Evolutionary conservation across 345 rosid genomes (phyloP).

Genomic region (Schrenkiella parvula): DNA sequence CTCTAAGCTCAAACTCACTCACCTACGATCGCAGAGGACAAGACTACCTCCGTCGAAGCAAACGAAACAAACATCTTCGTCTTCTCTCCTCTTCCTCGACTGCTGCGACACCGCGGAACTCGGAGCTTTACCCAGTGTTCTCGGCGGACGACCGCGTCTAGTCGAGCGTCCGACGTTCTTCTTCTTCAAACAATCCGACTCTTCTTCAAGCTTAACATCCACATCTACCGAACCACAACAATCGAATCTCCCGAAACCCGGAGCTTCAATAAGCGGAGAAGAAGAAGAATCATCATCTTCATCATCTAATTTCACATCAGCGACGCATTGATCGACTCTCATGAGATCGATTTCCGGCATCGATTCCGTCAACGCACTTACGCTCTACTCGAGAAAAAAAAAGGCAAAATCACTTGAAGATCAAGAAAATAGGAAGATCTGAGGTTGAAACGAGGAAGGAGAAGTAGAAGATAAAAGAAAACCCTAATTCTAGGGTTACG

Average conservation of each 20-base stretch:
- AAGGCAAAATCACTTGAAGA: neutral
- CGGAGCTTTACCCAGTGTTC: constrained; percentile 25
- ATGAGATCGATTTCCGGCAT: constrained; percentile 38
- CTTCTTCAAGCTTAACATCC: constrained; percentile 3
- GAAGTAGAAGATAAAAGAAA: neutral
- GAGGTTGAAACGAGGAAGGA: neutral
- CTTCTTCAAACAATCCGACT: constrained; percentile 25
- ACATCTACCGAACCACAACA: constrained; percentile 11
- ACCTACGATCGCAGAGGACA: constrained; percentile 98
- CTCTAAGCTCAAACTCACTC: constrained; percentile 22
- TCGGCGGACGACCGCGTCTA: constrained; percentile 79
- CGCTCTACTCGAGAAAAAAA: neutral
- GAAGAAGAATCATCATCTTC: constrained; percentile 31
- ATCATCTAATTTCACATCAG: constrained; percentile 37
- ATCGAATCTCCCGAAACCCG: constrained; percentile 27
- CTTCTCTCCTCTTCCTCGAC: constrained; percentile 50
- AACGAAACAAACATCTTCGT: constrained; percentile 95
- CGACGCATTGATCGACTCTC: constrained; percentile 52
- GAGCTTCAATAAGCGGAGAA: constrained; percentile 26
- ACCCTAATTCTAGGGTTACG: constrained; percentile 17
- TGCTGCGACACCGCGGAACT: constrained; percentile 3
- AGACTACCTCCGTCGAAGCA: constrained; percentile 98
- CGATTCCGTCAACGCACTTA: constrained; percentile 9
- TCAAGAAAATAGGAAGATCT: constrained; percentile 1
- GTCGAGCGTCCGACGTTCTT: constrained; percentile 16